Percentiles rank a stretch among this genome's conserved stretches.
Evolutionary conservation across 441 rosid species (phyloP).

Genomic region (Pelargonium citronellum): DNA sequence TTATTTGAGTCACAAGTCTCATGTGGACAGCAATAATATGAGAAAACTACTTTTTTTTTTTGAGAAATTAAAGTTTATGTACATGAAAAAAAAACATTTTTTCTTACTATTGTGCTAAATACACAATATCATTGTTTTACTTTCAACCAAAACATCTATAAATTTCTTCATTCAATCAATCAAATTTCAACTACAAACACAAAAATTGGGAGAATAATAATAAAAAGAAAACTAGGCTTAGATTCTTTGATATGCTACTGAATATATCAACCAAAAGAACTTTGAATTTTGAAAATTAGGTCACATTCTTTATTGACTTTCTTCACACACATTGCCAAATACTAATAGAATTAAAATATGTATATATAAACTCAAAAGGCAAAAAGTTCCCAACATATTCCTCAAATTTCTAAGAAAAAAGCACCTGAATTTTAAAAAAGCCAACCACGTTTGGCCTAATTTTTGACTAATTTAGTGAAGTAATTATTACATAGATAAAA

Average conservation of each 20-base stretch:
- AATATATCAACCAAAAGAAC: background rate
- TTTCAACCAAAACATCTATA: no score
- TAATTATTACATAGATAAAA: no score
- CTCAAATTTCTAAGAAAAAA: background rate
- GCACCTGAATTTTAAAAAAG: no score
- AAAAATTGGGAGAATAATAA: background rate
- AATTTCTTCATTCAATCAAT: no score
- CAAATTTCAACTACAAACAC: background rate
- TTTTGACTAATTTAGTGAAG: no score
- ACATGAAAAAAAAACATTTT: no score
- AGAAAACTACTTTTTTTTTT: background rate
- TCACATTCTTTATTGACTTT: background rate
- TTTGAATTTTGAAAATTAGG: background rate
- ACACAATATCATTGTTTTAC: no score
- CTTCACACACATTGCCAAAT: background rate
- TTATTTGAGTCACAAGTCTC: background rate
- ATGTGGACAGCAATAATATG: constrained; percentile 4
- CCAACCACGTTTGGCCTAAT: no score
- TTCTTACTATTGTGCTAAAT: no score
- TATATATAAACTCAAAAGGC: no score
- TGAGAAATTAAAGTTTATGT: no score
- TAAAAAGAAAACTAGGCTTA: background rate
- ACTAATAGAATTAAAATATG: no score
- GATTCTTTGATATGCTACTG: background rate
- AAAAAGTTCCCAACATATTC: background rate